Conservation (phyloP, 805 yeast species). For the Starmerella cellae region DNA sequence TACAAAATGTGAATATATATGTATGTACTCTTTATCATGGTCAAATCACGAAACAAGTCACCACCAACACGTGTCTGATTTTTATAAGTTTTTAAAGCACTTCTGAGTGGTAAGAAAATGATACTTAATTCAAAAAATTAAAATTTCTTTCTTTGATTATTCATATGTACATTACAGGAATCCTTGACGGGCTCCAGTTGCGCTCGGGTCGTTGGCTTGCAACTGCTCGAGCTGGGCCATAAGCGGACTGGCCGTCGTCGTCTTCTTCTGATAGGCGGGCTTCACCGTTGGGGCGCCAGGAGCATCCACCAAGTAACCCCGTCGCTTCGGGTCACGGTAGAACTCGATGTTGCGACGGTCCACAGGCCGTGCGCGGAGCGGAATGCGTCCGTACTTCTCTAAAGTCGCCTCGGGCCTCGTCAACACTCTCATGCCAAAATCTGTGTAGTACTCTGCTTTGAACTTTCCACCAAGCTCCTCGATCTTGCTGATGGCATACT, state of each 20-base stretch:
- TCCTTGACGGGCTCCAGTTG: constrained; percentile 13
- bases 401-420: constrained; percentile 59
- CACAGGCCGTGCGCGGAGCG: constrained; percentile 75
- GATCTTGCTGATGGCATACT: constrained; percentile 56
- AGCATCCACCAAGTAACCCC: constrained; percentile 73
- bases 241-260: constrained; percentile 17
- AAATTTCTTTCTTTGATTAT: too few relatives aligned
- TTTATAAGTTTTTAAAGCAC: too few relatives aligned
- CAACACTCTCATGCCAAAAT: constrained; percentile 60
- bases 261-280: constrained; percentile 13
- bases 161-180: constrained; percentile 7
- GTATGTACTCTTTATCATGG: too few relatives aligned
- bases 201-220: constrained; percentile 15
- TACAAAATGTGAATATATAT: too few relatives aligned
- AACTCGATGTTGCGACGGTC: constrained; percentile 65
- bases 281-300: constrained; percentile 32
- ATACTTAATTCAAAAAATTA: too few relatives aligned
- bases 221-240: constrained; percentile 17
- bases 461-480: constrained; percentile 62
- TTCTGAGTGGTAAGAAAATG: too few relatives aligned
- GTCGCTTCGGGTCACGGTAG: constrained; percentile 55
- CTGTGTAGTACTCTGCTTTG: constrained; percentile 56
- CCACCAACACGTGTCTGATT: too few relatives aligned
- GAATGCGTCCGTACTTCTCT: constrained; percentile 61
- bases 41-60: too few relatives aligned